Evolutionary conservation across 2,329 filamentous ascomycete species (phyloP), one percentile per base, ranked within the genome.

Genomic region (Pezicula rhizophila): DNA sequence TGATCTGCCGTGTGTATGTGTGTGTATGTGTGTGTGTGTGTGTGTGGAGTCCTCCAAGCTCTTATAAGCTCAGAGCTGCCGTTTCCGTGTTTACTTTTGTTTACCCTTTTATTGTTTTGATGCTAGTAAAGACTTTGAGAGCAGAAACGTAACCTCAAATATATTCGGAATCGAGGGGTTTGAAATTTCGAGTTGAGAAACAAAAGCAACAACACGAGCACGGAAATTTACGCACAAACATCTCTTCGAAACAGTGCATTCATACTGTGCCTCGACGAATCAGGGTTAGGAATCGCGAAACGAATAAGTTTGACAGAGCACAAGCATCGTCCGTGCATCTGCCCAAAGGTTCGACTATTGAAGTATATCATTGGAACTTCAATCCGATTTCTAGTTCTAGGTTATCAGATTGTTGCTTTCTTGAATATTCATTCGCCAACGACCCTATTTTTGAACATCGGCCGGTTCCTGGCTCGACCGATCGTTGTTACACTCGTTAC

Each of bases 301-400:
- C 18, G 18, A 26, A 42, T 14, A 42, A 26, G 40, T 31, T 42
- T 54, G 42, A 45, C 38, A 45, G 47, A 45, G 49, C 47, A 50
- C 42, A 46, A 53, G 52, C 39, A 31, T 49, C 45, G 43, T 49
- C 53, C 43, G 55, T 54, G 55, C 50, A 12, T 11, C 3, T 11
- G n/a, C n/a, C 20, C 8, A 31, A 31, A 31, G 49, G 8, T 8
- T 37, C 25, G 18, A 26, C 37, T 14, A 28, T 26, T 38, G 39
- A 39, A 20, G 40, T 23, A 28, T 25, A 48, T 26, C 25, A 26
- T 31, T 15, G 25, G 40, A 11, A 25, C 40, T 28, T 26, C 18
- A 8, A 42, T 15, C 23, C 20, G 20, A 26, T 42, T 15, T 20
- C 5, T 26, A 17, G 18, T 20, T 26, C 35, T 15, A 38, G n/a